phyloP scores from a whole-genome alignment of 768 basidiomycete species.

The Tylopilus sp. region DNA sequence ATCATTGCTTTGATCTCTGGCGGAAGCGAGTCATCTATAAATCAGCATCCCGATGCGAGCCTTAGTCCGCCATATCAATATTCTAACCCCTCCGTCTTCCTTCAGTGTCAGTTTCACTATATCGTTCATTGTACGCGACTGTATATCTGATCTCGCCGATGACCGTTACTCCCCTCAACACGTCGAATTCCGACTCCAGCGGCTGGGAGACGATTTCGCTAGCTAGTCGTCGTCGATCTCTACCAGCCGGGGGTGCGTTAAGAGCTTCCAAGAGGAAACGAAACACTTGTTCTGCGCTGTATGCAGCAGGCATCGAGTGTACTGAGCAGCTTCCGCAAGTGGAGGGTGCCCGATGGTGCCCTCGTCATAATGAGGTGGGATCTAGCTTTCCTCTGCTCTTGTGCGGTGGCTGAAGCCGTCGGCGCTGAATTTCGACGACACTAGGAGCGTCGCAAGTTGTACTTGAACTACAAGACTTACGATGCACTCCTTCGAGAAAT shows the following conservation, averaged over 20 bases:
- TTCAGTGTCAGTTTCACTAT: too few species aligned
- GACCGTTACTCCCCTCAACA: neutral
- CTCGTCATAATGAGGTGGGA: conserved; percentile 30
- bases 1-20: neutral
- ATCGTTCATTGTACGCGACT: too few species aligned
- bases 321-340: conserved; percentile 1
- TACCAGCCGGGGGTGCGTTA: neutral
- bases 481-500: conserved; percentile 31
- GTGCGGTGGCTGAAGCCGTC: neutral
- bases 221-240: neutral
- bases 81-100: neutral
- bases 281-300: conserved; percentile 17
- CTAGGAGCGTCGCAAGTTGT: conserved; percentile 36
- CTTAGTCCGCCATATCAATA: neutral
- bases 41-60: neutral
- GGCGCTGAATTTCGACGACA: too few species aligned
- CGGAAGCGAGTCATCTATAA: neutral
- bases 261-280: conserved; percentile 10
- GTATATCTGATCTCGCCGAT: neutral
- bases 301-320: conserved; percentile 12
- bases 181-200: neutral
- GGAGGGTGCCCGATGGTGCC: conserved; percentile 23
- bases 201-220: neutral
- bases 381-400: neutral
- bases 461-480: conserved; percentile 35